Evolutionary conservation across 2,329 filamentous ascomycete genomes (phyloP), one percentile per base, ranked within the genome.

Genomic region (Aspergillus clavatus): DNA sequence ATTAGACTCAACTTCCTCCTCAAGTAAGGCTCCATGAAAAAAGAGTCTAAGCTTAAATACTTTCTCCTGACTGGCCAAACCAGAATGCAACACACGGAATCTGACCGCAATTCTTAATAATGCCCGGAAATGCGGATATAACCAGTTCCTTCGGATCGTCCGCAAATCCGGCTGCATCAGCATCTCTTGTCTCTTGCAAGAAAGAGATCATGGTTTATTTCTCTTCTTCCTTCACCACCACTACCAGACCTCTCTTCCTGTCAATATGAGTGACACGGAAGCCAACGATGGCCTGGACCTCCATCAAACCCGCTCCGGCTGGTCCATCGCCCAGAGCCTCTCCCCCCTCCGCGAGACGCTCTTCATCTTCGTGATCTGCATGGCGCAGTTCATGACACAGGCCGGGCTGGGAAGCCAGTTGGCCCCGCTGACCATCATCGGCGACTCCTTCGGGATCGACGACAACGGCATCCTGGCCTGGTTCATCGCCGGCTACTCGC

Each of bases 401-500:
- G 66, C 68, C 1, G 71, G 70, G 7, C 67, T 79, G 4, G 68
- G 70, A 74, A 46, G 69, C 68, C 0, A 62, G n/a, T 81, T 29
- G 66, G 74, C 7, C 73, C 77, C 5, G 61, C 77, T 1, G 63
- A 62, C 38, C 63, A n/a, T 71, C 27, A 77, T 80, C 35, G 73
- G 72, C 16, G 48, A 54, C 8, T 70, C 63, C 33, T 79, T 80
- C 51, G 5, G 10, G 5, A 63, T 65, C 28, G 66, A 57, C n/a
- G 66, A 69, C 8, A 60, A 66, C 0, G 70, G 69, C 16, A 60
- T 72, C 22, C 62, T 79, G 18, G 71, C 71, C 24, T 82, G 80
- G 78, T 71, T 76, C 38, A 70, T 78, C 5, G 76, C 77, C 1
- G 77, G 75, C 3, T 84, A 80, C 56, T 72, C 69, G 14, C 57